Evolutionary conservation across 257 asterid species (phyloP), one percentile per base, ranked within the genome.

Genomic region (Eucommia ulmoides): DNA sequence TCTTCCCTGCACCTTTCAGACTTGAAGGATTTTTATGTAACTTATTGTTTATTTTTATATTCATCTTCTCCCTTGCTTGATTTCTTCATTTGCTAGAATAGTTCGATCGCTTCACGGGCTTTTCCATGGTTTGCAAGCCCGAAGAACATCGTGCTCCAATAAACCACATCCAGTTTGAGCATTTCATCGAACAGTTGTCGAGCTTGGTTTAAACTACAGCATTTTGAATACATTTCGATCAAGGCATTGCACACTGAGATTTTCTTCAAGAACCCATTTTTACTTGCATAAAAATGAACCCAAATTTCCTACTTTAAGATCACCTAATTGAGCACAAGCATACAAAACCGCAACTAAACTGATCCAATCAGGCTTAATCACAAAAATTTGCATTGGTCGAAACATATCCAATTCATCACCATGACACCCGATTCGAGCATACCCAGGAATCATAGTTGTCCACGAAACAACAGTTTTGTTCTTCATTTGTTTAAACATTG

Each of bases 221-320:
- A 84, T 67, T 77, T 88, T 0, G 82, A 67, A 67, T 84, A 88
- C 97, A 88, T 82, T 49, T 84, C 94, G 21, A 81, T 78, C 69
- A 88, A 21, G 2, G 94, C 92, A 45, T 88, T 84, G 71, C 89
- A 76, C 0, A 82, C 64, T 16, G 63, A 10, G 2, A 63, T 76
- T 63, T 61, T 80, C 11, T 57, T 62, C 75, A 84, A 60, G 45
- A 70, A 59, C n/a, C 82, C 84, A 0, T 66, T 65, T 48, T 61
- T 72, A 16, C 60, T 76, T 1, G 92, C 83, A 2, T 75, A 80
- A 33, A 72, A 74, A 54, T 84, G 94, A 69, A 82, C 64, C 93
- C 88, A 82, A 41, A n/a, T 67, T 75, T 14, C 97, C 95, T 19
- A 77, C 71, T 59, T 84, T 89, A 17, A 82, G 69, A 47, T 92